Conservation (phyloP, 2,329 filamentous ascomycete genomes). For the Botryosphaeria agaves region DNA sequence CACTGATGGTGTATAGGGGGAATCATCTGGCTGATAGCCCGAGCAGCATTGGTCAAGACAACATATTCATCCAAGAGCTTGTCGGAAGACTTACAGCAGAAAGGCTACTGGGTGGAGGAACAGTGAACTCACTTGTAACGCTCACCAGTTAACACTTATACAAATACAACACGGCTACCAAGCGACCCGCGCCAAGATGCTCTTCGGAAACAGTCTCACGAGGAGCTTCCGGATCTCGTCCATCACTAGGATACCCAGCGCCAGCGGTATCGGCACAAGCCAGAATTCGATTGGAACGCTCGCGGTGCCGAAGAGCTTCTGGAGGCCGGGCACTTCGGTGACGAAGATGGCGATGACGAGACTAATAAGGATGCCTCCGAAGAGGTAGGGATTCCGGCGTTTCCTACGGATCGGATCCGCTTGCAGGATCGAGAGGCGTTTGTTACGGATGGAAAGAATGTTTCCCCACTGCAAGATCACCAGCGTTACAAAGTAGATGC, state of each 20-base stretch:
- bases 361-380: conserved; percentile 28
- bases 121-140: no score
- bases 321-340: conserved; percentile 32
- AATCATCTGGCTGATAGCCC: no score
- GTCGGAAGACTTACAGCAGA: no score
- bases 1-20: no score
- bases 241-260: conserved; percentile 31
- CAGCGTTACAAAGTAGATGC: conserved; percentile 37
- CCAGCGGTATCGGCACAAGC: conserved; percentile 33
- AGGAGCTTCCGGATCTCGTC: conserved; percentile 35
- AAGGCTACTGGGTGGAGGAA: no score
- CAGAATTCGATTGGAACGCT: conserved; percentile 34
- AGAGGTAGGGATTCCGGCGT: conserved; percentile 33
- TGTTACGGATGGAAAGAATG: conserved; percentile 32
- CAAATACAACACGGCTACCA: no score
- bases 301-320: conserved; percentile 30
- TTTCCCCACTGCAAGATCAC: conserved; percentile 39
- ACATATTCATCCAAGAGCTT: no score
- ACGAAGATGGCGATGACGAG: conserved; percentile 36
- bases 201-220: conserved; percentile 28
- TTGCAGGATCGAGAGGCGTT: conserved; percentile 33
- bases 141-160: no score
- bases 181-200: conserved; percentile 28
- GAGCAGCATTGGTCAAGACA: no score
- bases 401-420: conserved; percentile 30